Evolutionary conservation across 345 rosid genomes (phyloP), one percentile per base, ranked within the genome.

Genomic region (Linum usitatissimum): DNA sequence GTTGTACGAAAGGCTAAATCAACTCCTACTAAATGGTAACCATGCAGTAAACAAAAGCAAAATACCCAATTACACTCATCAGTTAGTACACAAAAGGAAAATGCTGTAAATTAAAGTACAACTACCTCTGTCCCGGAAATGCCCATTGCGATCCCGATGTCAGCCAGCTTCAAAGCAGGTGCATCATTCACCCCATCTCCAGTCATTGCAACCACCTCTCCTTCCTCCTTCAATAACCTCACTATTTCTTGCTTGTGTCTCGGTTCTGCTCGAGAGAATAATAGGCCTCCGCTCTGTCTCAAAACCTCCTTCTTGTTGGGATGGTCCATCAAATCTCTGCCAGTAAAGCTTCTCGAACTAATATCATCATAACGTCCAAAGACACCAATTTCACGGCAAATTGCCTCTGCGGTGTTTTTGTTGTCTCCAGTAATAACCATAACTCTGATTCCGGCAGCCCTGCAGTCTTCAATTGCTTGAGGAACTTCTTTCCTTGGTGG

Each of bases 161-260:
- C 98, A 59, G 96, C 96, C 0, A 84, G 85, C 77, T 91, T 91
- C 60, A 91, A 84, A 8, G 98, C 98, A 72, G 98, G 98, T 58
- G 95, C 96, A 82, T 88, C 98, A 70, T 91, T 91, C 48, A 91
- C 98, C 28, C 98, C 98, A 65, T 91, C 98, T 57, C 98, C 98
- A 4, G 98, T 91, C 98, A 91, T 91, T 21, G 98, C 98, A n/a
- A 88, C 96, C 30, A 91, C 73, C 23, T 91, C 88, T 10, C 86
- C 94, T 96, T 84, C 88, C 63, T 88, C 95, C 64, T 84, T 88
- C 60, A 91, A 84, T 81, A 84, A 73, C 75, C 94, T 77, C 13
- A 91, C 98, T 23, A 88, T 88, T 57, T 86, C 96, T 84, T 91
- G 98, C 75, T 91, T 91, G 60, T 91, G 94, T 66, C 75, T 79